Conservation (phyloP, 75 land plant genomes). For the Isoetes taiwanensis region DNA sequence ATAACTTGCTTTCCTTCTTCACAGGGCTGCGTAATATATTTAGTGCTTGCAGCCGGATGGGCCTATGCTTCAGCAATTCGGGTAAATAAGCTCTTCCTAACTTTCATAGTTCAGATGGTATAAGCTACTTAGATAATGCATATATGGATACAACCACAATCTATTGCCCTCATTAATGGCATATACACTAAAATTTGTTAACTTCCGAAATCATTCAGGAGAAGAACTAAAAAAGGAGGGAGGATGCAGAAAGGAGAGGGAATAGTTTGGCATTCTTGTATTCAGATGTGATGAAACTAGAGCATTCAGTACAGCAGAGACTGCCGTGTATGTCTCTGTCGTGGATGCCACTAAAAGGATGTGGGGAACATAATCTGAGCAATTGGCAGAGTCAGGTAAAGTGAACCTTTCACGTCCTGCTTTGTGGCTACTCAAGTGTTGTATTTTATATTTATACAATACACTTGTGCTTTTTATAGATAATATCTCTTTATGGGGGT, state of each 20-base stretch:
- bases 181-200: no score
- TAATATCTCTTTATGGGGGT: constrained; percentile 94
- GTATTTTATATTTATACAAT: no score
- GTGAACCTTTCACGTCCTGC: background rate
- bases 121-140: no score
- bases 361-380: constrained; percentile 87
- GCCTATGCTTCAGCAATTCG: constrained; percentile 62
- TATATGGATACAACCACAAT: no score
- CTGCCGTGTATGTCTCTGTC: constrained; percentile 80
- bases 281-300: constrained; percentile 65
- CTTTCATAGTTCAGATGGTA: no score
- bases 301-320: constrained; percentile 66
- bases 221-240: constrained; percentile 46
- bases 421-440: background rate
- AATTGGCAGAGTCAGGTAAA: constrained; percentile 94
- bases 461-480: no score
- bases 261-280: constrained; percentile 71
- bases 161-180: no score
- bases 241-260: constrained; percentile 34
- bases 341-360: constrained; percentile 96
- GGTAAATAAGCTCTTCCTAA: no score
- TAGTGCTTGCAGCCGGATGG: constrained; percentile 79
- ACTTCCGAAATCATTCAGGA: no score
- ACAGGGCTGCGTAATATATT: constrained; percentile 77
- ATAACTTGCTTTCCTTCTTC: background rate